phyloP scores from a whole-genome alignment of 805 yeast species.

The Saccharomycopsis sp. region DNA sequence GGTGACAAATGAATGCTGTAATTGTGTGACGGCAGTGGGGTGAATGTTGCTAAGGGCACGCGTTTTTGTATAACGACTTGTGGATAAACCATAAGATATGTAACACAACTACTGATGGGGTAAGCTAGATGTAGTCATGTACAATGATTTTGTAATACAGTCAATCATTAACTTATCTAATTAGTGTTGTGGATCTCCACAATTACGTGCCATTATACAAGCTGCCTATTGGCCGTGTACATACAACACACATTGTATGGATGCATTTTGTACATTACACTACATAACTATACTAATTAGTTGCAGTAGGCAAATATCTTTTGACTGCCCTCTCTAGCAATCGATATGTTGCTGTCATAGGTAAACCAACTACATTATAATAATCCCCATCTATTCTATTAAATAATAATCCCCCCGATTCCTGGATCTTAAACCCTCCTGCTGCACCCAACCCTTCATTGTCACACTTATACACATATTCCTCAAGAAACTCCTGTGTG shows the following conservation, averaged over 20 bases:
- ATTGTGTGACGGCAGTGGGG: not conserved
- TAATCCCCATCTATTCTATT: conserved; percentile 68
- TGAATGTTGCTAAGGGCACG: not conserved
- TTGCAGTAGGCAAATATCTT: not conserved
- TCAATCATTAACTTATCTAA: no score
- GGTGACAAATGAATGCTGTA: not conserved
- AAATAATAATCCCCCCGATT: conserved; percentile 60
- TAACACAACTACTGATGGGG: no score
- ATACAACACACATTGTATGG: no score
- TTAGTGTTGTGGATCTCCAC: no score
- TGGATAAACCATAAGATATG: no score
- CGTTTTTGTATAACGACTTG: no score
- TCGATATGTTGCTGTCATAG: conserved; percentile 51
- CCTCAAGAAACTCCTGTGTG: conserved; percentile 48
- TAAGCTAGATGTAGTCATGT: no score
- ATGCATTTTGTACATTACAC: no score
- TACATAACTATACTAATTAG: no score
- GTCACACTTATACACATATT: conserved; percentile 47
- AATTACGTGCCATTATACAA: no score
- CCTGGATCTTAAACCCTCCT: conserved; percentile 89
- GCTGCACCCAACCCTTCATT: conserved; percentile 81
- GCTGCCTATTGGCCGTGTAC: no score
- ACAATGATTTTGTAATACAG: no score
- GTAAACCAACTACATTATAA: conserved; percentile 83
- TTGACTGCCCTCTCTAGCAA: conserved; percentile 31